Conservation (phyloP, 1,284 basidiomycete species). For the Marasmius fiardii region DNA sequence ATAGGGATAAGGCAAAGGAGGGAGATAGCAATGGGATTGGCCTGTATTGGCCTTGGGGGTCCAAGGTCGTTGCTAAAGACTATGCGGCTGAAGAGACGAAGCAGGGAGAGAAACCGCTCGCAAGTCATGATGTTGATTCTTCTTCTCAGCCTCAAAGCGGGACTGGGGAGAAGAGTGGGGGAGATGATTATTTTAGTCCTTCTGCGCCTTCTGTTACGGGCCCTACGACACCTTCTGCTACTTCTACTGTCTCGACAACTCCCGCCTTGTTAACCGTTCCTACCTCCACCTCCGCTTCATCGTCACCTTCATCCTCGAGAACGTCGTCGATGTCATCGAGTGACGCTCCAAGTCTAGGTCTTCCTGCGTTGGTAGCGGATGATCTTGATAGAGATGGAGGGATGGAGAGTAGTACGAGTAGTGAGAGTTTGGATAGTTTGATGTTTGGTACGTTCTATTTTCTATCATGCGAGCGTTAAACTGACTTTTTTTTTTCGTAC, state of each 20-base stretch:
- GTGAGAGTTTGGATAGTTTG: background rate
- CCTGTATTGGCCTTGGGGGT: conserved; percentile 26
- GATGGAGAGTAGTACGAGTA: background rate
- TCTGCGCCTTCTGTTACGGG: no score
- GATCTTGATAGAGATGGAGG: background rate
- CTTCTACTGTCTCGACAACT: no score
- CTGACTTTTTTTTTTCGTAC: no score
- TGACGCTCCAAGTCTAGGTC: background rate
- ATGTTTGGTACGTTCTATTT: background rate
- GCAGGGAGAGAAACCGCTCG: background rate
- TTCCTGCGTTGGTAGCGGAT: background rate
- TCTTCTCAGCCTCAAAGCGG: no score
- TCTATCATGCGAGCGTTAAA: background rate
- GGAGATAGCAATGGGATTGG: conserved; percentile 18
- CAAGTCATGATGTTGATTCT: no score
- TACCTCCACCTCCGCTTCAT: no score
- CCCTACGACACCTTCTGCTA: background rate
- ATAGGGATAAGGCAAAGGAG: conserved; percentile 19
- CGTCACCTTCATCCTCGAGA: background rate
- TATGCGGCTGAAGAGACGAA: no score
- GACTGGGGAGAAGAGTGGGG: no score
- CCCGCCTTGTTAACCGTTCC: no score
- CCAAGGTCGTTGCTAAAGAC: no score
- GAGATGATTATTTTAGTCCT: background rate
- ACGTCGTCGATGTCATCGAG: background rate